Evolutionary conservation across 2,329 filamentous ascomycete species (phyloP).

Genomic region (Arthrobotrys megalospora): DNA sequence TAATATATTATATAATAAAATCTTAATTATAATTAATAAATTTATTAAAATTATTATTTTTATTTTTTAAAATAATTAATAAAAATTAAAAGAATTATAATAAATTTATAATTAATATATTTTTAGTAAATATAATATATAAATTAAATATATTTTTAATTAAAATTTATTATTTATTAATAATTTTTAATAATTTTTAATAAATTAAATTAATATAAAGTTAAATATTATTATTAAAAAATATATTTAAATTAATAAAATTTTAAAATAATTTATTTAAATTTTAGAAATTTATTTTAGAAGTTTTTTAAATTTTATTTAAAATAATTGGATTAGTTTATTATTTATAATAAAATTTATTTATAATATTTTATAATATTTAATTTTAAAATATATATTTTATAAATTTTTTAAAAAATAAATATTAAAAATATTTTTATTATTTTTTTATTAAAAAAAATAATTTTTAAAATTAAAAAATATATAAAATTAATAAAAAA

Average conservation of each 20-base stretch:
- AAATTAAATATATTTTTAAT: too few relatives aligned
- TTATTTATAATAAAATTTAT: too few relatives aligned
- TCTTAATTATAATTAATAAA: not conserved
- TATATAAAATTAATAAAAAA: constrained; percentile 2
- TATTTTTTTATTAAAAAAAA: not conserved
- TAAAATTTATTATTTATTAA: constrained; percentile 14
- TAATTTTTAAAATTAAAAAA: constrained; percentile 19
- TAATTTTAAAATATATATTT: constrained; percentile 14
- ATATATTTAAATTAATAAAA: not conserved
- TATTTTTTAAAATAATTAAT: not conserved
- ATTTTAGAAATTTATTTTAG: constrained; percentile 35
- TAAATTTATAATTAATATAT: too few relatives aligned
- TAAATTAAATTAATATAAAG: constrained; percentile 3
- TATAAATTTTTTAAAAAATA: not conserved
- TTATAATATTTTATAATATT: constrained; percentile 8
- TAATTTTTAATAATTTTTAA: constrained; percentile 8
- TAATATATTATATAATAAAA: constrained; percentile 15
- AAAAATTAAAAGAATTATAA: not conserved
- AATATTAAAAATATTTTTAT: too few relatives aligned
- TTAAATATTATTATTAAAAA: not conserved
- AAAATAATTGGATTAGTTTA: not conserved
- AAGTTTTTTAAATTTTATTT: constrained; percentile 1
- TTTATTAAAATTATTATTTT: not conserved
- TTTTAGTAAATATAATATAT: too few relatives aligned
- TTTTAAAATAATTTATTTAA: constrained; percentile 15